phyloP scores from a whole-genome alignment of 257 asterid species.

The Avicennia marina region DNA sequence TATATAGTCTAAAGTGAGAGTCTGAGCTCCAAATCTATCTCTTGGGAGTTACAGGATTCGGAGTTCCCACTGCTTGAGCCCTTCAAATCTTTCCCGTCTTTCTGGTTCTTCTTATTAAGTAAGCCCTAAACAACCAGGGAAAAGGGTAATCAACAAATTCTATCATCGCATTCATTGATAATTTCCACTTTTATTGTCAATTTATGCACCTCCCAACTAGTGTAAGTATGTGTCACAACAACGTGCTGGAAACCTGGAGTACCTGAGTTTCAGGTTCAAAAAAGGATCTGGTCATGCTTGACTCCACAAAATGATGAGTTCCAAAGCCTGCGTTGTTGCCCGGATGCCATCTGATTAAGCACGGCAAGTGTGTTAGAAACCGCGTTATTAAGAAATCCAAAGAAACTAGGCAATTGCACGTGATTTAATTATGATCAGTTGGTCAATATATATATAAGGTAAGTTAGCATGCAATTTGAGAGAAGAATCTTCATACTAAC shows the following conservation, averaged over 20 bases:
- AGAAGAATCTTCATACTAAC: constrained; percentile 23
- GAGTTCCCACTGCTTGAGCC: constrained; percentile 43
- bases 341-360: constrained; percentile 59
- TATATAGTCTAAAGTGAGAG: constrained; percentile 30
- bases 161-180: too few species aligned
- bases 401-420: neutral
- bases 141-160: too few species aligned
- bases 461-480: neutral
- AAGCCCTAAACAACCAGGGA: too few species aligned
- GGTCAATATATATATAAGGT: too few species aligned
- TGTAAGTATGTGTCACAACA: too few species aligned
- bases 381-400: neutral
- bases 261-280: constrained; percentile 52
- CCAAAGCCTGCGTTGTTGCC: constrained; percentile 37
- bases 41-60: constrained; percentile 52
- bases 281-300: constrained; percentile 53
- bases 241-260: too few species aligned
- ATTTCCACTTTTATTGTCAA: too few species aligned
- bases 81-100: constrained; percentile 34
- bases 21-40: constrained; percentile 92
- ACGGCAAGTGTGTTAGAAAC: constrained; percentile 1
- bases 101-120: constrained; percentile 29
- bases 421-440: neutral
- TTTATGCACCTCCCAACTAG: too few species aligned
- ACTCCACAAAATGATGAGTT: constrained; percentile 50